Conservation (phyloP, 2,329 filamentous ascomycete species). For the Coniochaeta pulveracea region DNA sequence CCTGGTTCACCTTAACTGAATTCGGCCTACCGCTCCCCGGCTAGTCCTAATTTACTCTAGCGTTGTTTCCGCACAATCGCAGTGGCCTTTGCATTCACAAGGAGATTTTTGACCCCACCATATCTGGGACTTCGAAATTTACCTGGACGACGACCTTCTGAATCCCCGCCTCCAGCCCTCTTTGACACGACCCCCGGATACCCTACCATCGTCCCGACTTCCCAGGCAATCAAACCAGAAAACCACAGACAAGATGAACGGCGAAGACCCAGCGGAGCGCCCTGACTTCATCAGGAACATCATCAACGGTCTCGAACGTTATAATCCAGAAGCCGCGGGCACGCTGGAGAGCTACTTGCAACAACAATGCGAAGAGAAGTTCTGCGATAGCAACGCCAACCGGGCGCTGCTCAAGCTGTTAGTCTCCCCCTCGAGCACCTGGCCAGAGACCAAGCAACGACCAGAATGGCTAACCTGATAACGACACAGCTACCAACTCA, state of each 20-base stretch:
- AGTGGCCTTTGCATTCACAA: too few relatives aligned
- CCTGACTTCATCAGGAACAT: conserved; percentile 88
- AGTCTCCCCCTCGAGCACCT: conserved; percentile 31
- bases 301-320: conserved; percentile 93
- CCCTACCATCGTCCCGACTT: conserved; percentile 21
- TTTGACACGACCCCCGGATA: conserved; percentile 5
- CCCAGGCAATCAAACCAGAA: too few relatives aligned
- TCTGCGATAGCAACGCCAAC: conserved; percentile 94
- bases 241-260: conserved; percentile 41
- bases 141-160: conserved; percentile 2
- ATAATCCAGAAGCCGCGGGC: conserved; percentile 93
- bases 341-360: conserved; percentile 90
- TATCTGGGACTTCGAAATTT: conserved; percentile 1
- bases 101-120: neutral
- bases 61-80: neutral
- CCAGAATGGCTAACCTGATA: neutral
- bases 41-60: neutral
- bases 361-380: conserved; percentile 90
- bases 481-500: conserved; percentile 93
- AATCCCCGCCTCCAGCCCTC: neutral
- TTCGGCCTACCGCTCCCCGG: neutral
- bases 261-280: conserved; percentile 82
- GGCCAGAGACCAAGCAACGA: neutral
- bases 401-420: conserved; percentile 93
- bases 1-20: too few relatives aligned